Percentiles rank a stretch among this genome's conserved stretches.
phyloP scores from a whole-genome alignment of 257 asterid genomes.

The Nicotiana otophora region DNA sequence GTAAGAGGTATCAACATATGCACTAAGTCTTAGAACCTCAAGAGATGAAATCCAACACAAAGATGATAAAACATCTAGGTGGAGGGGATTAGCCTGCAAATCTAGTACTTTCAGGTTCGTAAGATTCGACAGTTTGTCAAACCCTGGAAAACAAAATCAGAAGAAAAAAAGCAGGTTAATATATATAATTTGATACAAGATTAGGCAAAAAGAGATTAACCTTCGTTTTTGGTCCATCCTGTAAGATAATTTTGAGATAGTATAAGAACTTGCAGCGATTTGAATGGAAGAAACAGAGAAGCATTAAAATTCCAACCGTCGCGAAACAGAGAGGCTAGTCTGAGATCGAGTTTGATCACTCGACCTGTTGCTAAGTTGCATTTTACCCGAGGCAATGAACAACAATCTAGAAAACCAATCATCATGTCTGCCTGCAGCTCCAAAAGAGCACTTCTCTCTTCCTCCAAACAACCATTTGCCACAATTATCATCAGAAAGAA shows the following conservation, averaged over 20 bases:
- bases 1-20: too few relatives aligned
- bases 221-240: neutral
- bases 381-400: neutral
- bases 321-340: too few relatives aligned
- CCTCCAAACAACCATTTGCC: neutral
- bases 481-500: neutral
- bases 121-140: neutral
- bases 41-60: neutral
- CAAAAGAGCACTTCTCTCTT: neutral
- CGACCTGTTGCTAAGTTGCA: neutral
- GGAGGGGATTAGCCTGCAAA: neutral
- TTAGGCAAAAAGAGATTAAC: neutral
- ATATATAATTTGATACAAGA: neutral
- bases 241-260: neutral
- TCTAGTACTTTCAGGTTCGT: neutral
- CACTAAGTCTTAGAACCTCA: neutral
- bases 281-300: neutral
- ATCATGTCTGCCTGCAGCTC: neutral
- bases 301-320: conserved; percentile 1
- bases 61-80: neutral
- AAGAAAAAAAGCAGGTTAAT: neutral
- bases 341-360: neutral
- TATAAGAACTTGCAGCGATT: neutral
- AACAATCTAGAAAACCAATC: neutral
- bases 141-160: neutral